Conservation (phyloP, 2,329 filamentous ascomycete genomes). For the Pestalotiopsis sp. region DNA sequence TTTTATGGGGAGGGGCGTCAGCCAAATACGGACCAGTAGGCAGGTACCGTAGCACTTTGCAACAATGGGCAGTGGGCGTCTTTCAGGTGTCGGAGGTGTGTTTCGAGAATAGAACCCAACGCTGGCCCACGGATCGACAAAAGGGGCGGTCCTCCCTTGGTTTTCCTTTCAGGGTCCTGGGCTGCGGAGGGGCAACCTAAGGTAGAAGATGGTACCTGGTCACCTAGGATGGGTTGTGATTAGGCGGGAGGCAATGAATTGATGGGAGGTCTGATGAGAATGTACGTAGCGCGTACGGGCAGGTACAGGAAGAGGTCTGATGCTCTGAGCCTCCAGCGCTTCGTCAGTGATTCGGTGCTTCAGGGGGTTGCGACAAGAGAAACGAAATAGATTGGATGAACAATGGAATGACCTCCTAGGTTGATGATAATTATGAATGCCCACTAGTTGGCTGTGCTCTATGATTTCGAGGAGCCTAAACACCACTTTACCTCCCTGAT, state of each 20-base stretch:
- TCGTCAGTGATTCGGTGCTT: background rate
- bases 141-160: background rate
- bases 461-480: no score
- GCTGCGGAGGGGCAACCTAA: background rate
- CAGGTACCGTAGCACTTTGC: background rate
- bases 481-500: no score
- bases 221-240: no score
- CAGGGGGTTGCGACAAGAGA: background rate
- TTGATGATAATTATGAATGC: background rate
- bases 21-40: no score
- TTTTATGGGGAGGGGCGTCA: background rate
- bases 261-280: no score
- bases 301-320: background rate
- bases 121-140: constrained; percentile 5
- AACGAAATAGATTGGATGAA: background rate
- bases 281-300: no score
- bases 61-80: background rate
- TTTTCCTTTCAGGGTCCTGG: constrained; percentile 7
- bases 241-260: no score
- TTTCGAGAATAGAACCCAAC: constrained; percentile 13
- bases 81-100: constrained; percentile 11
- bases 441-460: background rate
- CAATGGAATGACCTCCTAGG: background rate
- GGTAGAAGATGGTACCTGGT: background rate
- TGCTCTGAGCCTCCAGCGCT: background rate